These are phyloP conservation scores for Aureobasidium namibiae DNA, from an alignment of 2,329 filamentous ascomycete genomes.

Conservation along the genomic window DNA sequence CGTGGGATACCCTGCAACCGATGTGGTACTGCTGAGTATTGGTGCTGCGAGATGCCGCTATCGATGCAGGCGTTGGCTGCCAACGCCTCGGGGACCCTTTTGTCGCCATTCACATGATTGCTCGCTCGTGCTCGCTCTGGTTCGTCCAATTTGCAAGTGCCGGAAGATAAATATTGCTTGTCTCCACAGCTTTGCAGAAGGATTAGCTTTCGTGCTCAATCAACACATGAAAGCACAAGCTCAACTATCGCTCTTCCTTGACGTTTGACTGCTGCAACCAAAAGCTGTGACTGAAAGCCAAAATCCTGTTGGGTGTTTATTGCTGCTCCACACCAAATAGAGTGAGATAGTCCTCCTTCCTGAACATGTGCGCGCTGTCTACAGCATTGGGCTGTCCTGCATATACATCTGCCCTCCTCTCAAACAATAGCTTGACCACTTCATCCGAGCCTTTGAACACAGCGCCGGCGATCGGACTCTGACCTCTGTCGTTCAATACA, in stretches of 20 bases:
- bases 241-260: not conserved
- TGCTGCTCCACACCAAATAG: slow-evolving; percentile 27
- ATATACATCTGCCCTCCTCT: slow-evolving; percentile 33
- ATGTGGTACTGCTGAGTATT: not conserved
- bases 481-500: slow-evolving; percentile 57
- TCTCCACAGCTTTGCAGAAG: not conserved
- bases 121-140: not conserved
- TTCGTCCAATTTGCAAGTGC: not conserved
- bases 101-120: not conserved
- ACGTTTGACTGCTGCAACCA: not conserved
- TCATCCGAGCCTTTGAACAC: slow-evolving; percentile 64
- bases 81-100: not conserved
- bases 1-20: not conserved
- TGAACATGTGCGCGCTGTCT: slow-evolving; percentile 40
- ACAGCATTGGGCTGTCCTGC: slow-evolving; percentile 39
- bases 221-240: not conserved
- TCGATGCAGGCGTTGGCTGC: not conserved
- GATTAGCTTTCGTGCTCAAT: not conserved
- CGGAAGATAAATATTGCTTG: not conserved
- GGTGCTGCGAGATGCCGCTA: not conserved
- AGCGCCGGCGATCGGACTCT: slow-evolving; percentile 62
- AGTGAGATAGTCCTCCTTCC: slow-evolving; percentile 28
- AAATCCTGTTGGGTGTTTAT: not conserved
- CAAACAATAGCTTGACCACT: slow-evolving; percentile 49
- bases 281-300: not conserved